phyloP scores from a whole-genome alignment of 2,329 filamentous ascomycete species.

The Diplocarpon rosae region DNA sequence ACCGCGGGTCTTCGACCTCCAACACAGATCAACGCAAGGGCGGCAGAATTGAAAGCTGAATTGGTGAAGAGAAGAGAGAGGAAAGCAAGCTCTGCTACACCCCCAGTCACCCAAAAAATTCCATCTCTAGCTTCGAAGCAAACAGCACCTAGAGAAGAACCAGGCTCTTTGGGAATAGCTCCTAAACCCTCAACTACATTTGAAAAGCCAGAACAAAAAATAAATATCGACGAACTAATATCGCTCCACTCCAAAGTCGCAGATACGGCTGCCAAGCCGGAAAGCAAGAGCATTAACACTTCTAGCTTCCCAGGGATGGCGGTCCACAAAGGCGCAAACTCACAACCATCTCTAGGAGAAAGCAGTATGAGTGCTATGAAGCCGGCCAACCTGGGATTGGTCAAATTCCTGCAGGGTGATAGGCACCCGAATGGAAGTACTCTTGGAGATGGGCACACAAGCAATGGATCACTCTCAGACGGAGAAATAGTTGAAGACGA shows the following conservation, averaged over 20 bases:
- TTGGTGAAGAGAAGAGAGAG: slow-evolving; percentile 21
- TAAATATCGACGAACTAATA: slow-evolving; percentile 22
- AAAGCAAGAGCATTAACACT: slow-evolving; percentile 6
- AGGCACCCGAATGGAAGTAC: slow-evolving; percentile 8
- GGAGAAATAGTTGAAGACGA: slow-evolving; percentile 26
- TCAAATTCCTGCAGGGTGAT: slow-evolving; percentile 8
- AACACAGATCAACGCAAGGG: slow-evolving; percentile 22
- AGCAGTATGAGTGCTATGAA: slow-evolving; percentile 15
- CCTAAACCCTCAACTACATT: slow-evolving; percentile 10
- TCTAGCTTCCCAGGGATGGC: slow-evolving; percentile 5
- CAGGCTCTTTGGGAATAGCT: slow-evolving; percentile 15
- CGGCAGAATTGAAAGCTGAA: slow-evolving; percentile 25
- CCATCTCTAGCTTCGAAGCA: slow-evolving; percentile 4
- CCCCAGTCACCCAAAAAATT: slow-evolving; percentile 7
- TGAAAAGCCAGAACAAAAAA: slow-evolving; percentile 16
- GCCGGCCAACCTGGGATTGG: slow-evolving; percentile 1
- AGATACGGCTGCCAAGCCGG: slow-evolving; percentile 13
- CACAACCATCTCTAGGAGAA: slow-evolving; percentile 17
- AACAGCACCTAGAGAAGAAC: slow-evolving; percentile 6
- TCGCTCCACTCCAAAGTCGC: slow-evolving; percentile 18
- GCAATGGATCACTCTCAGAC: slow-evolving; percentile 22
- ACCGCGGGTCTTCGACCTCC: slow-evolving; percentile 11
- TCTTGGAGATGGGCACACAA: slow-evolving; percentile 11
- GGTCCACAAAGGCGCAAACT: slow-evolving; percentile 6
- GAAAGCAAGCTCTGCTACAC: slow-evolving; percentile 18